A percentile compares a stretch with the other conserved stretches of the same genome.
Conservation (phyloP, 2,329 filamentous ascomycete species). For the Myriosclerotinia duriaeana region DNA sequence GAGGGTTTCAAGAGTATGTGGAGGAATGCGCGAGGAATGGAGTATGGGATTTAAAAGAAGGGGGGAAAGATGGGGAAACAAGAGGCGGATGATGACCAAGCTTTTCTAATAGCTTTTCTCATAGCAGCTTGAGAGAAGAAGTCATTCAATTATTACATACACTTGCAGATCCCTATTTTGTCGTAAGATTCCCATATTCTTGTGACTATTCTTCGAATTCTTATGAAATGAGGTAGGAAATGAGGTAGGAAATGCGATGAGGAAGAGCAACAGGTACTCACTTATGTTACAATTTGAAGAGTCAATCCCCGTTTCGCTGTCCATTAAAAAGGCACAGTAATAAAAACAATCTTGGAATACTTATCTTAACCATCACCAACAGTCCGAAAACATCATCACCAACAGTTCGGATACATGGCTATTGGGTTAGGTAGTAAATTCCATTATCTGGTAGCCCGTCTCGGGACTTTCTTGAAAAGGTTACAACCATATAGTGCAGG, state of each 20-base stretch:
- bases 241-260: neutral
- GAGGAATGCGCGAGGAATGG: slow-evolving; percentile 3
- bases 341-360: too few relatives aligned
- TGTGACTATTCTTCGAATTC: neutral
- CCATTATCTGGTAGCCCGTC: too few relatives aligned
- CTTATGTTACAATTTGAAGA: neutral
- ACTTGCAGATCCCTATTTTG: neutral
- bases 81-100: neutral
- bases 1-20: neutral
- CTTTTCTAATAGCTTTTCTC: neutral
- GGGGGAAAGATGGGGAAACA: too few relatives aligned
- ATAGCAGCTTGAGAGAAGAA: neutral
- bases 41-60: neutral
- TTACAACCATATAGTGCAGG: too few relatives aligned
- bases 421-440: too few relatives aligned
- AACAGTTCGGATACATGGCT: too few relatives aligned
- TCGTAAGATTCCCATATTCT: neutral
- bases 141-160: neutral
- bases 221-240: neutral
- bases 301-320: neutral
- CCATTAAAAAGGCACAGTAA: neutral
- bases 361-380: too few relatives aligned
- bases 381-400: too few relatives aligned
- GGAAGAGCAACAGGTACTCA: neutral
- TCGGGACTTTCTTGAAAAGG: too few relatives aligned